Conservation (phyloP, 345 rosid species). For the Eucalyptus regnans region DNA sequence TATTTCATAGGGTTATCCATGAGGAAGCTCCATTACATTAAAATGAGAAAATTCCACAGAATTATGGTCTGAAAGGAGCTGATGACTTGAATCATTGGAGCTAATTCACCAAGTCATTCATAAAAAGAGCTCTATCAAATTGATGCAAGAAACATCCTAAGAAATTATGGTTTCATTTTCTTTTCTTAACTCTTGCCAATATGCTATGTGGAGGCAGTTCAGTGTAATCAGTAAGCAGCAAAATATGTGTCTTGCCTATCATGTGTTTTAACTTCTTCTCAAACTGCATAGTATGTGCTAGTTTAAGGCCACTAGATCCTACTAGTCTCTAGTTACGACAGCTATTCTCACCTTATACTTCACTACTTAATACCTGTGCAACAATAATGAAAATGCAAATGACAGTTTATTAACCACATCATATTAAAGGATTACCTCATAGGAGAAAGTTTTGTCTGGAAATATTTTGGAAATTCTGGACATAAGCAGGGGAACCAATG, state of each 20-base stretch:
- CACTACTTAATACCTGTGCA: neutral
- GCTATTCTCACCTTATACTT: neutral
- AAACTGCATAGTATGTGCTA: neutral
- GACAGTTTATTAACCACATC: neutral
- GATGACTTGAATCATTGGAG: neutral
- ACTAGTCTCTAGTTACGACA: neutral
- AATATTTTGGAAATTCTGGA: slow-evolving; percentile 63
- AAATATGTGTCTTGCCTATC: neutral
- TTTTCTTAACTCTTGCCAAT: neutral
- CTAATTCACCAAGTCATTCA: neutral
- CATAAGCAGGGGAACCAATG: slow-evolving; percentile 81
- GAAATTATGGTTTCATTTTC: neutral
- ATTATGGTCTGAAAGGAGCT: neutral
- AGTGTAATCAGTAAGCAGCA: neutral
- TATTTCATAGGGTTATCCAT: neutral
- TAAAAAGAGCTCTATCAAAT: neutral
- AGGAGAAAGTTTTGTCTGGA: slow-evolving; percentile 64
- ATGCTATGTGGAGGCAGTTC: neutral
- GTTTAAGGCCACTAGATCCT: neutral
- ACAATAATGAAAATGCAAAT: neutral
- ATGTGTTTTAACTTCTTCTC: neutral
- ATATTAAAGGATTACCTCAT: slow-evolving; percentile 39
- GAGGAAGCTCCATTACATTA: neutral
- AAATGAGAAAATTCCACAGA: neutral
- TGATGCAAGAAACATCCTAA: neutral